A percentile compares a stretch with the other conserved stretches of the same genome.
These are phyloP conservation scores for Cryptococcus depauperatus DNA, from an alignment of 1,284 basidiomycete genomes.

Conservation along the genomic window DNA sequence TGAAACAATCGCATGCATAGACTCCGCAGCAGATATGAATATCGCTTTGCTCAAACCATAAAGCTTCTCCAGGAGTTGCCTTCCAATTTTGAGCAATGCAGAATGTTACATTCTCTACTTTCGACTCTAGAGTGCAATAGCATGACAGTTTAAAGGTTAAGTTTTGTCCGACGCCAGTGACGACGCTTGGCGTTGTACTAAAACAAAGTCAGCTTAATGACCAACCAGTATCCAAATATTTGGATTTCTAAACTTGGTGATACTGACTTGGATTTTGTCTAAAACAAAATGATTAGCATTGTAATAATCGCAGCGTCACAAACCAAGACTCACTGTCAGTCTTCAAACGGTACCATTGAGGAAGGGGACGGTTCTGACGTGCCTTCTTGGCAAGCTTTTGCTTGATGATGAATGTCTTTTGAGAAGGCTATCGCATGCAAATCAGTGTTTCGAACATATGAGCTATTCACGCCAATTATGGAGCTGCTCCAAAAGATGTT, in stretches of 20 bases:
- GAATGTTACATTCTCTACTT: no score
- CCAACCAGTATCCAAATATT: not conserved
- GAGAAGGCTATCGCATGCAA: constrained; percentile 96
- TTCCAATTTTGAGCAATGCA: no score
- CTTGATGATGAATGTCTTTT: constrained; percentile 81
- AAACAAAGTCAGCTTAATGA: constrained; percentile 7
- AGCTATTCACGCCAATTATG: no score
- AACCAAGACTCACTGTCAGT: constrained; percentile 56
- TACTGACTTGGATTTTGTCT: constrained; percentile 75
- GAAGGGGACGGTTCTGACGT: constrained; percentile 95
- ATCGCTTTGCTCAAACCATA: no score
- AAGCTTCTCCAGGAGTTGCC: no score
- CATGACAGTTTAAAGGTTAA: constrained; percentile 73
- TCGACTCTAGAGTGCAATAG: no score
- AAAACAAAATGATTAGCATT: not conserved
- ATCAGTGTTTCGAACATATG: no score
- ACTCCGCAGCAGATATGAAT: no score
- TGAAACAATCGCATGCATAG: no score
- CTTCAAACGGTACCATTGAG: constrained; percentile 98
- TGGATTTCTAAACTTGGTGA: no score
- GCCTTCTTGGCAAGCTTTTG: constrained; percentile 91
- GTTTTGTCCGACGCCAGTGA: constrained; percentile 90
- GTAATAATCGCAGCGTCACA: not conserved
- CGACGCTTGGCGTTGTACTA: constrained; percentile 89
- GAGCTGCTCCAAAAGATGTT: no score